Base-by-base conservation (phyloP, 192 early-diverging fungal species). In the Mortierella antarctica region DNA sequence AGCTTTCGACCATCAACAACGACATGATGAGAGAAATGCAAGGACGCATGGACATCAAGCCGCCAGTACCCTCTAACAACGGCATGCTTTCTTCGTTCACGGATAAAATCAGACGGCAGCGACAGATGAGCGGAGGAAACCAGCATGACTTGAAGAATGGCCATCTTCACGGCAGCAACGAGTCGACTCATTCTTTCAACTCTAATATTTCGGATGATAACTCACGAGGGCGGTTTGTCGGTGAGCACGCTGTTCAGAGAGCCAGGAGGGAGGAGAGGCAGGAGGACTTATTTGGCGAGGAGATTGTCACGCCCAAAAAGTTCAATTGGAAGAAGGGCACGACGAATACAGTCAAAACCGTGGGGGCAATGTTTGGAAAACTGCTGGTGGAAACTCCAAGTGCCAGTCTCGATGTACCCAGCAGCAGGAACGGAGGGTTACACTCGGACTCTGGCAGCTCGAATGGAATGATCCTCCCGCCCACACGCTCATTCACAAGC, bases 1-100 rank as follows among this genome's bases (percentile, higher is more conserved):
- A 88, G 61, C 67, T 90, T 2, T 77, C 84, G 8, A 77, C 71
- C 15, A 85, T 88, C 55, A 90, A 90, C 65, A 90, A 88, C 70
- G 89, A 90, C 45, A 71, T 90, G 55, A 84, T 83, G 41, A 71
- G 81, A 51, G 77, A 82, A 20, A 54, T 85, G 63, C 74, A 85
- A 21, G 70, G 65, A 20, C 73, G 81, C 14, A 56, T 48, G 50
- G 75, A 77, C 23, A 39, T 41, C 4, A 57, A 62, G 45, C 58
- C 66, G 40, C 47, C 31, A 5, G 64, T 59, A 17, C 67, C 74
- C 39, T 53, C 49, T 17, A 47, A 51, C 42, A 51, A 52, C 10
- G 42, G 57, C 23, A 66, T 70, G 67, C 59, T 71, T 40, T 51
- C 55, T 39, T 67, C 63, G 15, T 80, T 68, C 48, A 57, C 65